These are phyloP conservation scores for Sindora glabra DNA, from an alignment of 306 rosid genomes.

Conservation along the genomic window DNA sequence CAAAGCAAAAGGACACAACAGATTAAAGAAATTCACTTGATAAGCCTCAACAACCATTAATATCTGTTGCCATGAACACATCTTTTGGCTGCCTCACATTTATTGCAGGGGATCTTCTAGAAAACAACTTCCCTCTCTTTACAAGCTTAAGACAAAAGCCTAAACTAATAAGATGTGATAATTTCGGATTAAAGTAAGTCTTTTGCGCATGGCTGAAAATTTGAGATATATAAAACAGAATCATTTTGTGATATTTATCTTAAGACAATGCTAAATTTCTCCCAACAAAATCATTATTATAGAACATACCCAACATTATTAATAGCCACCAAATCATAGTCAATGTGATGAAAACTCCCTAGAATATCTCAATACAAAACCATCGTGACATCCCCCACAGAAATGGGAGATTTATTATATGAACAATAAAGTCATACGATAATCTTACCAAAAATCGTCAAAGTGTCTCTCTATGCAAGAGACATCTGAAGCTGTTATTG, in stretches of 20 bases:
- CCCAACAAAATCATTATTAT: neutral
- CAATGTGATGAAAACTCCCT: neutral
- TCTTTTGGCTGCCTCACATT: neutral
- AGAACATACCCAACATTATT: neutral
- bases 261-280: neutral
- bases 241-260: neutral
- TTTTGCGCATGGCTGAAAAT: neutral
- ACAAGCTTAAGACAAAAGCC: neutral
- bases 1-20: neutral
- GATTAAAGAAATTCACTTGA: neutral
- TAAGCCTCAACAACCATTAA: neutral
- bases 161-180: neutral
- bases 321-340: neutral
- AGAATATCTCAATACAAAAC: too few species aligned
- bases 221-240: neutral
- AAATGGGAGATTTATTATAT: neutral
- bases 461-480: constrained; percentile 90
- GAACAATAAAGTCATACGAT: neutral
- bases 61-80: neutral
- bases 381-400: neutral
- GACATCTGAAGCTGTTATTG: constrained; percentile 88
- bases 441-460: constrained; percentile 68
- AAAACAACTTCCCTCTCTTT: neutral
- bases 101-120: neutral
- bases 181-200: neutral